Percentiles rank a stretch among this genome's conserved stretches.
phyloP scores from a whole-genome alignment of 176 grass and related monocot genomes.

The Poa annua region DNA sequence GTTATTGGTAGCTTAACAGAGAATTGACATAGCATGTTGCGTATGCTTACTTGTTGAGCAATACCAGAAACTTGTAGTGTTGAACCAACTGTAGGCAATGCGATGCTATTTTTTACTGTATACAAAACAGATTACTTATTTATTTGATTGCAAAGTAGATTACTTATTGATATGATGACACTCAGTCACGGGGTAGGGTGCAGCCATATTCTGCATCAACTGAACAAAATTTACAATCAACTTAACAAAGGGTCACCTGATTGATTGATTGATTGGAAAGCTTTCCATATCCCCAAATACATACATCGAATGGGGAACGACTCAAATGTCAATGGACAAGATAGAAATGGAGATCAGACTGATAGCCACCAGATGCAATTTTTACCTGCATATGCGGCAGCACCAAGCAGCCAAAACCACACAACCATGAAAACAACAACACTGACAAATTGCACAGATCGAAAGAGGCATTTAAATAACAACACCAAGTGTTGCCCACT shows the following conservation, averaged over 20 bases:
- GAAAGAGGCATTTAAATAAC: background rate
- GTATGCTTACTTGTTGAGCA: too few relatives aligned
- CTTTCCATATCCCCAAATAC: background rate
- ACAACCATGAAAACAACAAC: background rate
- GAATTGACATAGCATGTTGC: too few relatives aligned
- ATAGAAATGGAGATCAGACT: background rate
- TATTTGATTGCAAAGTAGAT: too few relatives aligned
- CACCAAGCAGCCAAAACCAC: background rate
- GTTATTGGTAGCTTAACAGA: too few relatives aligned
- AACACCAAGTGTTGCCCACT: background rate
- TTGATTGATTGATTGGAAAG: too few relatives aligned
- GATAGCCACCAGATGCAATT: background rate
- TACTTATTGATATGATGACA: background rate
- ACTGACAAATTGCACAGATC: background rate
- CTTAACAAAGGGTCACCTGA: background rate
- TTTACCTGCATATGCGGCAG: background rate
- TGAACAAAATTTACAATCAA: background rate
- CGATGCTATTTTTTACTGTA: too few relatives aligned
- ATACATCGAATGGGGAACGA: background rate
- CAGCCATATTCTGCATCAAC: background rate
- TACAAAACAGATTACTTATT: too few relatives aligned
- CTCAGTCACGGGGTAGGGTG: background rate
- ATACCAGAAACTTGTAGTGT: too few relatives aligned
- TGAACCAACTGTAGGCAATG: too few relatives aligned
- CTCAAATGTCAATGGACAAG: background rate